Evolutionary conservation across 108 stramenopile genomes (phyloP), one percentile per base, ranked within the genome.

Genomic region (Nitzschia sp.): DNA sequence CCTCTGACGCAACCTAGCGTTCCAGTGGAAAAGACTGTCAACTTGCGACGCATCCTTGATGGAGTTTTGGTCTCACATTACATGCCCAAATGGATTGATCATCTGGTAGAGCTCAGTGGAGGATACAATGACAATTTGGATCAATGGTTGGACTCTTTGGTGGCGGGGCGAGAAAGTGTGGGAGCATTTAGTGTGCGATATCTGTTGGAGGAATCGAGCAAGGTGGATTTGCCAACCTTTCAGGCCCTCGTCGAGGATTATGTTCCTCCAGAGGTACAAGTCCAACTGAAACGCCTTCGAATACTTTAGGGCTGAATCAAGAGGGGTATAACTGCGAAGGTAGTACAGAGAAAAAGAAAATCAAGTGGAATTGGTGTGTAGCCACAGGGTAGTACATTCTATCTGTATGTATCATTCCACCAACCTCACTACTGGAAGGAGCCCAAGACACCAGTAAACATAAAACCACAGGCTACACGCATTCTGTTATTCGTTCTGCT

Each of bases 111-210:
- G 41, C 41, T 53, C 14, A 55, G 46, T 20, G 72, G 78, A 29
- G 78, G 78, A 1, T 70, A 79, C 69, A 70, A 59, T 61, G 78
- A 79, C 19, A 40, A 51, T n/a, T 22, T 79, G 42, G 78, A 79
- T 69, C 60, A 70, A 40, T 73, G 60, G 40, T 34, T 79, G 57
- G 78, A 79, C 63, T 41, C 67, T 9, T 15, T 72, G 8, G 54
- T 65, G 2, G 58, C 37, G 10, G 26, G 24, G 10, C 55, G 56
- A 0, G 58, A 56, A n/a, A 67, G 70, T 20, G 63, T 77, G 10
- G 65, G 68, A 52, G 65, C 71, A 61, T 55, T 67, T 17, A 60
- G 63, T 2, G 64, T 67, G 24, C 53, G 53, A 68, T 6, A 54
- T 10, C 15, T 66, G 9, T 43, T 67, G 63, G 44, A 71, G 38